A percentile compares a stretch with the other conserved stretches of the same genome.
These are phyloP conservation scores for Plectranthus barbatus DNA, from an alignment of 257 asterid genomes.

Conservation along the genomic window DNA sequence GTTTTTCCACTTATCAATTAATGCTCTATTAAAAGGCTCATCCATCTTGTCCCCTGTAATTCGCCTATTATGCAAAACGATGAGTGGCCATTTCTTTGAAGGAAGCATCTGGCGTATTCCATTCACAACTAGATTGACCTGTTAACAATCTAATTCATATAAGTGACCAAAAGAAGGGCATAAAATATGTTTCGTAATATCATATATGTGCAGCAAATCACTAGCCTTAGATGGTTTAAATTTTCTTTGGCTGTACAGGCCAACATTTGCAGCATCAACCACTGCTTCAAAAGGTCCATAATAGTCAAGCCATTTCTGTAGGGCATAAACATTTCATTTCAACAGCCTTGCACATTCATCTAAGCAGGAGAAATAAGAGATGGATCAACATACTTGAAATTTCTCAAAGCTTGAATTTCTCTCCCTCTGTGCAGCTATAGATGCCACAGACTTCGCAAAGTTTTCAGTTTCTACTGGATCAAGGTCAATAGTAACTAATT, in stretches of 20 bases:
- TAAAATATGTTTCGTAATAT: neutral
- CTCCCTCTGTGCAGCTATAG: slow-evolving; percentile 65
- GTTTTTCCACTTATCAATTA: slow-evolving; percentile 66
- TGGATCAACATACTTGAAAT: slow-evolving; percentile 52
- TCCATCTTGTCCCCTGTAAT: slow-evolving; percentile 62
- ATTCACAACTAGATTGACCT: slow-evolving; percentile 73
- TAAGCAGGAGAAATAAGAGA: neutral
- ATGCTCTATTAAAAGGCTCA: slow-evolving; percentile 41
- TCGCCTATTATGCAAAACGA: slow-evolving; percentile 73
- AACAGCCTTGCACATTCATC: slow-evolving; percentile 3
- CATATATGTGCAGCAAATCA: slow-evolving; percentile 6
- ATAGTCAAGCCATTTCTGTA: slow-evolving; percentile 85
- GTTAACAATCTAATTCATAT: neutral
- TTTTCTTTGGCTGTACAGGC: slow-evolving; percentile 60
- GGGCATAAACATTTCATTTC: slow-evolving; percentile 12
- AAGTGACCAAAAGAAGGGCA: neutral
- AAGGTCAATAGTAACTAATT: slow-evolving; percentile 66
- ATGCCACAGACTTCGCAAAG: slow-evolving; percentile 68
- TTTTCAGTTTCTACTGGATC: slow-evolving; percentile 71
- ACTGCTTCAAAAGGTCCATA: slow-evolving; percentile 91
- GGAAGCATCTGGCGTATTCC: slow-evolving; percentile 81
- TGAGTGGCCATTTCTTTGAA: slow-evolving; percentile 75
- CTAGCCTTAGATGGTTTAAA: slow-evolving; percentile 70
- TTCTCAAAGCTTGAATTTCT: slow-evolving; percentile 58
- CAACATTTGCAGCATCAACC: slow-evolving; percentile 83